Conservation (phyloP, 2,329 filamentous ascomycete species). For the Raffaelea albimanens region DNA sequence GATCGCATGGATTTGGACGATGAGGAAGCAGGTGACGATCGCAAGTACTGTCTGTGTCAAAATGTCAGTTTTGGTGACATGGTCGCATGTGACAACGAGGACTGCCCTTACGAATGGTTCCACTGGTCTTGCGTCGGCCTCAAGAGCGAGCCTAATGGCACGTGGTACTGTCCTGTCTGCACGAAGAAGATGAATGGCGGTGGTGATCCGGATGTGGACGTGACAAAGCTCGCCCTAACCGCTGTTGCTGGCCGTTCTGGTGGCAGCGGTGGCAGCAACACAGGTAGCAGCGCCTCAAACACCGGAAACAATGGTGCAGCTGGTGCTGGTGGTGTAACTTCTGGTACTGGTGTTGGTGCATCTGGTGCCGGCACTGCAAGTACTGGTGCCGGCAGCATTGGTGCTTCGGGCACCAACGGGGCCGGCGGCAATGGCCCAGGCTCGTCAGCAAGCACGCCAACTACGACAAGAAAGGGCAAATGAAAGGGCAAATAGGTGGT, state of each 20-base stretch:
- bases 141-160: conserved; percentile 58
- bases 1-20: conserved; percentile 48
- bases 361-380: background rate
- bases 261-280: background rate
- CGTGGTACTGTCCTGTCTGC: conserved; percentile 59
- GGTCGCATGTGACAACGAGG: conserved; percentile 80
- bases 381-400: background rate
- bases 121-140: conserved; percentile 69
- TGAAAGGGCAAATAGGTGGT: too few relatives aligned
- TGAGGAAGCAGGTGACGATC: conserved; percentile 66
- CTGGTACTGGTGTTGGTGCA: background rate
- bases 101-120: conserved; percentile 79
- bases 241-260: background rate
- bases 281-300: background rate
- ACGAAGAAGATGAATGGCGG: conserved; percentile 34
- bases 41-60: conserved; percentile 77
- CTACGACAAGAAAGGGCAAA: conserved; percentile 8
- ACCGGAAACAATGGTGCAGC: too few relatives aligned
- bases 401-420: too few relatives aligned
- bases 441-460: too few relatives aligned
- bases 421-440: too few relatives aligned
- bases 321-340: background rate
- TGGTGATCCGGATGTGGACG: background rate
- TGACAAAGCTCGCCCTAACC: background rate
- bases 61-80: conserved; percentile 80